phyloP scores from a whole-genome alignment of 441 rosid genomes.

The Melastoma candidum region DNA sequence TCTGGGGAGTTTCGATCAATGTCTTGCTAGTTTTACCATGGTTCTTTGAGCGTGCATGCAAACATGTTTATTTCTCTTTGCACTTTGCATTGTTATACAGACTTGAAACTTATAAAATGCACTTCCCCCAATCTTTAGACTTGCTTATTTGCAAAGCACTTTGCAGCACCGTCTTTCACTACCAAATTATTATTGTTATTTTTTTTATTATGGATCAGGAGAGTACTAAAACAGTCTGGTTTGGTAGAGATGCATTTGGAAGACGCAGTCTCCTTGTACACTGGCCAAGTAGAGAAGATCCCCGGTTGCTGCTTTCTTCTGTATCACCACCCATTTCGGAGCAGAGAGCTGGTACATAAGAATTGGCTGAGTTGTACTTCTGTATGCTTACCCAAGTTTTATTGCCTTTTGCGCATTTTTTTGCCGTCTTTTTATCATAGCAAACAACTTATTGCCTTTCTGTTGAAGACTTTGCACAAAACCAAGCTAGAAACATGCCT shows the following conservation, averaged over 20 bases:
- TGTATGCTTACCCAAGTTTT: neutral
- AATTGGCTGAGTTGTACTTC: constrained; percentile 20
- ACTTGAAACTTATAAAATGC: no score
- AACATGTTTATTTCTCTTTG: no score
- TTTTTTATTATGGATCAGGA: constrained; percentile 25
- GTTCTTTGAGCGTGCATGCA: no score
- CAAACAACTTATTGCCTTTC: neutral
- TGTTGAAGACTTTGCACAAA: no score
- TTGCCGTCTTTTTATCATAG: neutral
- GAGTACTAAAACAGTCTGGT: constrained; percentile 75
- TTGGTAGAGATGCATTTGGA: constrained; percentile 85
- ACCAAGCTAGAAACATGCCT: no score
- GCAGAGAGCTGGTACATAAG: constrained; percentile 40
- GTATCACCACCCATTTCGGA: constrained; percentile 46
- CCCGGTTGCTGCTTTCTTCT: constrained; percentile 60
- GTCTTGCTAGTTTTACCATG: neutral
- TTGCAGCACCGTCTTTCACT: neutral
- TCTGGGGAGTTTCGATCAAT: neutral
- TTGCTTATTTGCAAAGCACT: constrained; percentile 6
- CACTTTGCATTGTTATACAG: no score
- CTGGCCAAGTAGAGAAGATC: constrained; percentile 61
- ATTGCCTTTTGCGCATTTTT: neutral
- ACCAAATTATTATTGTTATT: neutral
- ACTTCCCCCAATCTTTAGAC: no score
- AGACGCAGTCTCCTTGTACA: constrained; percentile 86